These are phyloP conservation scores for Candida glucosophila DNA, from an alignment of 1,139 yeast genomes.

Conservation along the genomic window DNA sequence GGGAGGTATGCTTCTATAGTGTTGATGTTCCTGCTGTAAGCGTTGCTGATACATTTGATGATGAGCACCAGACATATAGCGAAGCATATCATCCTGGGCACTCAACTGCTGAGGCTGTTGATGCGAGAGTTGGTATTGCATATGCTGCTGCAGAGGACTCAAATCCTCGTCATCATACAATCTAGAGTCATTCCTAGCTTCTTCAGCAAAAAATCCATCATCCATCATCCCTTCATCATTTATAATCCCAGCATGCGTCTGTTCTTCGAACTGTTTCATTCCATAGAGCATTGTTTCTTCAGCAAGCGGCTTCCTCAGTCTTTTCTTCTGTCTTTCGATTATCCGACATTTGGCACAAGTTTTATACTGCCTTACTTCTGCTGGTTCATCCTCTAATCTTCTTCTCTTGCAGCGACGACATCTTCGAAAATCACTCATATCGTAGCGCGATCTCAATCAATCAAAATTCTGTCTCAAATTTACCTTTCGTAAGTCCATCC, in stretches of 20 bases:
- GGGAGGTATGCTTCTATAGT: slow-evolving; percentile 4
- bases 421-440: slow-evolving; percentile 27
- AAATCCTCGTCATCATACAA: slow-evolving; percentile 6
- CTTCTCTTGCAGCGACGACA: slow-evolving; percentile 55
- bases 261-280: slow-evolving; percentile 40
- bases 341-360: slow-evolving; percentile 56
- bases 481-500: too few relatives aligned
- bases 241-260: slow-evolving; percentile 29
- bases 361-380: slow-evolving; percentile 48
- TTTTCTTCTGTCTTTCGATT: slow-evolving; percentile 43
- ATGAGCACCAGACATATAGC: slow-evolving; percentile 3
- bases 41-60: slow-evolving; percentile 4
- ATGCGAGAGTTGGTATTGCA: slow-evolving; percentile 8
- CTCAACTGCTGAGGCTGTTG: slow-evolving; percentile 6
- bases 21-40: slow-evolving; percentile 5
- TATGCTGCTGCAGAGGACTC: slow-evolving; percentile 7
- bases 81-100: too few relatives aligned
- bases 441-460: too few relatives aligned
- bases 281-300: slow-evolving; percentile 44
- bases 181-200: slow-evolving; percentile 4
- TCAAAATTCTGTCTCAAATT: too few relatives aligned
- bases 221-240: slow-evolving; percentile 30
- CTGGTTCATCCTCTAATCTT: slow-evolving; percentile 52
- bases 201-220: slow-evolving; percentile 16
- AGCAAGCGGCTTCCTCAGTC: slow-evolving; percentile 38